Percentiles rank a stretch among this genome's conserved stretches.
phyloP scores from a whole-genome alignment of 2,329 filamentous ascomycete species.

The Beauveria sp. region DNA sequence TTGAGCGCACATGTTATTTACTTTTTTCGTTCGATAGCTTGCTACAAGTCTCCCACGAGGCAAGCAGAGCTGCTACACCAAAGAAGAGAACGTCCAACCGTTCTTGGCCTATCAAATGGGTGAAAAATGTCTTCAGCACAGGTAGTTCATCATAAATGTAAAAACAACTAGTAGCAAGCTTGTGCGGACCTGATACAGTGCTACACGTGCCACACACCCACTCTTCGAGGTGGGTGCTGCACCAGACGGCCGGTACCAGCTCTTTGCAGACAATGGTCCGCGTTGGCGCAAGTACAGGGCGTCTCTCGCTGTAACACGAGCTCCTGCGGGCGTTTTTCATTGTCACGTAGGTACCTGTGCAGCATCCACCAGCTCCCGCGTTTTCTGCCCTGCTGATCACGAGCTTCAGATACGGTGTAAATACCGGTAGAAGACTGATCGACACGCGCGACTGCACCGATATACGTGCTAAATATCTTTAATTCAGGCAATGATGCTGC shows the following conservation, averaged over 20 bases:
- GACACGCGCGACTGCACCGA: neutral
- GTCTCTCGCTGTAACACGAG: neutral
- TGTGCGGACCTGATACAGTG: neutral
- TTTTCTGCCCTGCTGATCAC: conserved; percentile 1
- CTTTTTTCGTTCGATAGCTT: neutral
- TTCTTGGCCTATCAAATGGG: no score
- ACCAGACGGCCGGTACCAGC: neutral
- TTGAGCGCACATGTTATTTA: neutral
- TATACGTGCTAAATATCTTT: neutral
- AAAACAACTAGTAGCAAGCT: neutral
- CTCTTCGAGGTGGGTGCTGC: no score
- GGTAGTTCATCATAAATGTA: neutral
- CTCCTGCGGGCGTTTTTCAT: no score
- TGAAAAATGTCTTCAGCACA: no score
- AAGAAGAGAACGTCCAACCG: no score
- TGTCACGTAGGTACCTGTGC: no score
- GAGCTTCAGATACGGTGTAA: neutral
- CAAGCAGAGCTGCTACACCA: neutral
- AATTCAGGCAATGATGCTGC: neutral
- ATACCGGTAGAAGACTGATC: neutral
- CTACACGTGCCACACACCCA: no score
- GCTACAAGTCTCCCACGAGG: neutral
- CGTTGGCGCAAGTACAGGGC: neutral
- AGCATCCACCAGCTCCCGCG: no score
- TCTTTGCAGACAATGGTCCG: neutral